phyloP scores from a whole-genome alignment of 2,329 filamentous ascomycete species.

The Monilinia fructigena region DNA sequence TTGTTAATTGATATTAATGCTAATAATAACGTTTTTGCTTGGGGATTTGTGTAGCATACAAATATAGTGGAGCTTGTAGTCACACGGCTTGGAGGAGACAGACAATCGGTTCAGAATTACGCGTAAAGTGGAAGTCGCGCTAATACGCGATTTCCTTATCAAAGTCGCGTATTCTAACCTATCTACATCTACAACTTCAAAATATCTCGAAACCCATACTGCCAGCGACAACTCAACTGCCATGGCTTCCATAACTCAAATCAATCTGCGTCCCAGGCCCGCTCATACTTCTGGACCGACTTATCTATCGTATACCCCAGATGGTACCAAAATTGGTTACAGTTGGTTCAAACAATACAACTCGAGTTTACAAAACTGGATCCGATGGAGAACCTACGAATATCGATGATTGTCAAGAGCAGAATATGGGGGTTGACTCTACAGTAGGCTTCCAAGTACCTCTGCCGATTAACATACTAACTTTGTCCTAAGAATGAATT shows the following conservation, averaged over 20 bases:
- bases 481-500: constrained; percentile 60
- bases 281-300: constrained; percentile 83
- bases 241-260: constrained; percentile 41
- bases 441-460: constrained; percentile 46
- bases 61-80: constrained; percentile 27
- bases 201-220: constrained; percentile 5
- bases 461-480: constrained; percentile 26
- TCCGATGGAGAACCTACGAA: constrained; percentile 90
- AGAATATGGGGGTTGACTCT: constrained; percentile 76
- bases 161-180: constrained; percentile 27
- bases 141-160: constrained; percentile 18
- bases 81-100: background rate
- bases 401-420: constrained; percentile 86
- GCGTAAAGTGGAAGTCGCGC: constrained; percentile 31
- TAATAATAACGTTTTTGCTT: background rate
- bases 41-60: background rate
- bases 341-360: constrained; percentile 88
- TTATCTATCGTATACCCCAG: constrained; percentile 82
- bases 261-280: constrained; percentile 61
- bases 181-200: constrained; percentile 23
- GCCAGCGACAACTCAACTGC: constrained; percentile 25
- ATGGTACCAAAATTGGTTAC: constrained; percentile 86
- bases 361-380: constrained; percentile 87
- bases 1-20: constrained; percentile 36
- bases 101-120: constrained; percentile 1